Conservation (phyloP, 768 basidiomycete genomes). For the Russula foetens region DNA sequence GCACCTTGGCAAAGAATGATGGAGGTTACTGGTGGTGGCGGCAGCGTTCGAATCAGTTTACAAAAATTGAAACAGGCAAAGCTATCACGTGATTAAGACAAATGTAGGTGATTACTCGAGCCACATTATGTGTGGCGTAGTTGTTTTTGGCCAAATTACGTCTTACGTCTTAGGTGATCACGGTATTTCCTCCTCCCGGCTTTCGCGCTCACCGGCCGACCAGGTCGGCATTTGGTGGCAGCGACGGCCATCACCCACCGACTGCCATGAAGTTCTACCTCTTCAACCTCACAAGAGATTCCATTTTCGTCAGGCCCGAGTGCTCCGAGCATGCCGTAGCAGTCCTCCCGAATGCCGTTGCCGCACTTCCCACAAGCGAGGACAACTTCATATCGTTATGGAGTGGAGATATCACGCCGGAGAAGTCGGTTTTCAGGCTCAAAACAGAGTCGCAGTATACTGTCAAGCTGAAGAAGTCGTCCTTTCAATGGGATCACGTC, state of each 20-base stretch:
- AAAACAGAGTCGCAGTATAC: slow-evolving; percentile 1
- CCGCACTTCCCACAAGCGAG: slow-evolving; percentile 13
- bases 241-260: not conserved
- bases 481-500: slow-evolving; percentile 28
- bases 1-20: no score
- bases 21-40: no score
- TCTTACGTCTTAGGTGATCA: no score
- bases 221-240: no score
- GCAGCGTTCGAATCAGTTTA: no score
- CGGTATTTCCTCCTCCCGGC: no score
- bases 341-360: slow-evolving; percentile 3
- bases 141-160: no score
- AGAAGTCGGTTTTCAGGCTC: slow-evolving; percentile 21
- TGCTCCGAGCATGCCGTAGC: not conserved
- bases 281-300: slow-evolving; percentile 31
- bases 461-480: not conserved
- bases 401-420: not conserved
- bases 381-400: slow-evolving; percentile 1
- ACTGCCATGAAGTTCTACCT: slow-evolving; percentile 26
- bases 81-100: no score
- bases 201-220: no score
- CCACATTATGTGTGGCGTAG: no score
- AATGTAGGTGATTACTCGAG: no score
- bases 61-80: no score
- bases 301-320: slow-evolving; percentile 19